A percentile compares a stretch with the other conserved stretches of the same genome.
Evolutionary conservation across 345 rosid genomes (phyloP).

Genomic region (Anastatica hierochuntica): DNA sequence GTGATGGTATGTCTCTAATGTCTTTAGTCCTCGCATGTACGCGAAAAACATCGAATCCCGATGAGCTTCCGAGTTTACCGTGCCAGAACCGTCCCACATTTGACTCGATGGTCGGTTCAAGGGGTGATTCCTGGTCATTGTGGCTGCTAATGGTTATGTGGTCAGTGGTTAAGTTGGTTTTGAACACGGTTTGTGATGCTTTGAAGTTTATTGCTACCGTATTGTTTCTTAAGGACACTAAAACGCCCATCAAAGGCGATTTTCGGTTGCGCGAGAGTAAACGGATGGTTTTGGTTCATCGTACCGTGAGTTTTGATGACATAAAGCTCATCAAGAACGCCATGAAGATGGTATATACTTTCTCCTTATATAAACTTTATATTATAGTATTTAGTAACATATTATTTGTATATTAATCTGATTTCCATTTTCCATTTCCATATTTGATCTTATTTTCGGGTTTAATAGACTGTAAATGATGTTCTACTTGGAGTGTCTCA

Average conservation of each 20-base stretch:
- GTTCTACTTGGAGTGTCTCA: conserved; percentile 56
- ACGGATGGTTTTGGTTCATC: conserved; percentile 35
- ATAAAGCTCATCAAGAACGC: conserved; percentile 34
- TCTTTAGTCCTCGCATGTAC: conserved; percentile 47
- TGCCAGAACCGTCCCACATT: conserved; percentile 7
- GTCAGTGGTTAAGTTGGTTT: conserved; percentile 27
- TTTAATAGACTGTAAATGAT: conserved; percentile 60
- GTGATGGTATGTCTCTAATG: conserved; percentile 56
- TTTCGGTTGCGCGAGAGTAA: conserved; percentile 2
- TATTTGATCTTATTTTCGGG: neutral
- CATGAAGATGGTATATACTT: conserved; percentile 17
- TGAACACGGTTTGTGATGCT: conserved; percentile 47
- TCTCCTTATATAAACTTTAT: neutral
- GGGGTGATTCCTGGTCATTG: conserved; percentile 20
- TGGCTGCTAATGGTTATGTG: conserved; percentile 36
- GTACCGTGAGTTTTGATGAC: conserved; percentile 43
- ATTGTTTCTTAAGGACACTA: conserved; percentile 38
- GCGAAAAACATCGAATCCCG: conserved; percentile 45
- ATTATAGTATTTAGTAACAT: too few species aligned
- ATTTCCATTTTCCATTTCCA: too few species aligned
- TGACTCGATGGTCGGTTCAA: neutral
- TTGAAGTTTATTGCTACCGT: conserved; percentile 33
- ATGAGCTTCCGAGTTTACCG: conserved; percentile 54
- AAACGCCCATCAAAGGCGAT: conserved; percentile 44
- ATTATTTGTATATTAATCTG: too few species aligned